Evolutionary conservation across 2,329 filamentous ascomycete genomes (phyloP).

Genomic region (Penicillium palitans): DNA sequence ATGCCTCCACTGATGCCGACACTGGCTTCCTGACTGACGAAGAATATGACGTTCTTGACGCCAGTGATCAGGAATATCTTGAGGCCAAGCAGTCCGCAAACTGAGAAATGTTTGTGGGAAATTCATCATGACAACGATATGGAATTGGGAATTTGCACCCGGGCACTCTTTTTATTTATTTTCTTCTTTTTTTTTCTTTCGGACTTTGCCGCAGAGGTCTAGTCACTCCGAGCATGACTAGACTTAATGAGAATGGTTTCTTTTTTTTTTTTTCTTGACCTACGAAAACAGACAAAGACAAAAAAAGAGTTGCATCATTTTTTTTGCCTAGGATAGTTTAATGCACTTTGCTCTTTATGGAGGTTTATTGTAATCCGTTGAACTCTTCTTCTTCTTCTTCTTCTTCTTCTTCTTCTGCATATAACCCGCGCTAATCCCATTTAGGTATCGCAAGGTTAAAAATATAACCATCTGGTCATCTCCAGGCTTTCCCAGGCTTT

Average conservation of each 20-base stretch:
- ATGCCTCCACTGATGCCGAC: slow-evolving; percentile 51
- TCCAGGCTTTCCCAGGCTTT: background rate
- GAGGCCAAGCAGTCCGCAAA: slow-evolving; percentile 43
- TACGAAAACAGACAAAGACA: slow-evolving; percentile 12
- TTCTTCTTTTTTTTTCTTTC: slow-evolving; percentile 6
- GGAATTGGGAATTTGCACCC: slow-evolving; percentile 24
- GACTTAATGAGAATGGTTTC: slow-evolving; percentile 17
- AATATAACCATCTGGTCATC: background rate
- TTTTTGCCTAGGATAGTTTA: slow-evolving; percentile 16
- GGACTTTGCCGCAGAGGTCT: slow-evolving; percentile 10
- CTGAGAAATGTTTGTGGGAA: slow-evolving; percentile 3
- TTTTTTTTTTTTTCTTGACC: slow-evolving; percentile 3
- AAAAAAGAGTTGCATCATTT: slow-evolving; percentile 8
- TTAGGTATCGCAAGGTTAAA: background rate
- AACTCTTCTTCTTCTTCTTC: background rate
- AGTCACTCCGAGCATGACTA: slow-evolving; percentile 22
- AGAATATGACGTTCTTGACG: slow-evolving; percentile 96
- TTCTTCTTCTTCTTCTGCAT: background rate
- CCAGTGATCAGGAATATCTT: slow-evolving; percentile 81
- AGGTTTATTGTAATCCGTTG: background rate
- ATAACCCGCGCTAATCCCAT: background rate
- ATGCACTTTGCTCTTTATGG: slow-evolving; percentile 15
- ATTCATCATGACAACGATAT: slow-evolving; percentile 15
- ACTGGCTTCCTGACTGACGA: slow-evolving; percentile 92
- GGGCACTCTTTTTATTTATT: slow-evolving; percentile 6